Evolutionary conservation across 2,329 filamentous ascomycete species (phyloP).

Genomic region (Moelleriella libera): DNA sequence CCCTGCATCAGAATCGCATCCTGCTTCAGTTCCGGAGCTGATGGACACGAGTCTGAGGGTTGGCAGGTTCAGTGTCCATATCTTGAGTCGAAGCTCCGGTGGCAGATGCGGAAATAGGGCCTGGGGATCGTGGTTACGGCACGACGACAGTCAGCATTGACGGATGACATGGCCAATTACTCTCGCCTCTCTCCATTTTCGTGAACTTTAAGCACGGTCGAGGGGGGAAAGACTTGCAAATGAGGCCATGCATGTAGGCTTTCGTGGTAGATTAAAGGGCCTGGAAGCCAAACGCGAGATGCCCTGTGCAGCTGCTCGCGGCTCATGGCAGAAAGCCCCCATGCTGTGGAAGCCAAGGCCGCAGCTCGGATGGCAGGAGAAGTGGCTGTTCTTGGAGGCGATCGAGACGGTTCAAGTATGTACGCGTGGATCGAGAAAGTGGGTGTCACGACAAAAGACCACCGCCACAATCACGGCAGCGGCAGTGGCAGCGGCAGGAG

Average conservation of each 20-base stretch:
- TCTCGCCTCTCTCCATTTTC: background rate
- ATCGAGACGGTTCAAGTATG: background rate
- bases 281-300: background rate
- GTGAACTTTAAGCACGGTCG: background rate
- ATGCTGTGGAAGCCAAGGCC: background rate
- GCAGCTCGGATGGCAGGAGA: too few species aligned
- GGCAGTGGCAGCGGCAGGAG: too few species aligned
- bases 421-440: too few species aligned
- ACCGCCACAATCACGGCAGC: too few species aligned
- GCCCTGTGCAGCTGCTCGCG: constrained; percentile 1
- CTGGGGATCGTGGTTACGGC: constrained; percentile 11
- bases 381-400: too few species aligned
- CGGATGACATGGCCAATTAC: background rate
- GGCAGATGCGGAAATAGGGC: constrained; percentile 27
- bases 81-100: constrained; percentile 29
- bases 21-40: constrained; percentile 19
- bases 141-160: background rate
- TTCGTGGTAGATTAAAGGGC: background rate
- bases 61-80: constrained; percentile 31
- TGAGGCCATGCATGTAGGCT: background rate
- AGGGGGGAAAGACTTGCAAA: constrained; percentile 4
- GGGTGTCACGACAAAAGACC: too few species aligned
- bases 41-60: constrained; percentile 27
- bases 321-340: constrained; percentile 3
- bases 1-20: background rate